Base-by-base conservation (phyloP, 2,329 filamentous ascomycete genomes). In the Colletotrichum spaethianum region DNA sequence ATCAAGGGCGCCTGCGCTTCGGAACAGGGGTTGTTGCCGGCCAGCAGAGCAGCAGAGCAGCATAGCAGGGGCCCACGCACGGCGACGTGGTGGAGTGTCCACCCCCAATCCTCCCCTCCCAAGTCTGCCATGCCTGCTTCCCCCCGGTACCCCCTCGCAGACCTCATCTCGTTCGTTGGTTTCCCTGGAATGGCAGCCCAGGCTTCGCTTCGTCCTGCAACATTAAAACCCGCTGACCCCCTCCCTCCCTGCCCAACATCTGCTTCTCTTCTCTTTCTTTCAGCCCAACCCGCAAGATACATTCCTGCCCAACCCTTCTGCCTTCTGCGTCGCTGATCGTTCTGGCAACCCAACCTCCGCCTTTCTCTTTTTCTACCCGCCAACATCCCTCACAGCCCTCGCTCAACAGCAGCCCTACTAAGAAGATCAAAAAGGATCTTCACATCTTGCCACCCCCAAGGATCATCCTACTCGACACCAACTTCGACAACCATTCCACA, bases 211-310 rank as follows among this genome's bases (percentile, higher is more conserved):
- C 64, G 53, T 67, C 56, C 70, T 69, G 73, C 70, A 73, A 74
- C 70, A 81, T 82, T 82, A 83, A 83, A 83, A 82, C 78, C 80
- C 80, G 78, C 78, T 78, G 76, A 75, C 78, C 80, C 80, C 81
- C 81, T 78, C 78, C 79, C 77, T 76, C 64, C 57, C 77, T 81
- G 80, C 81, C 82, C 81, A 80, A 83, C 77, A 77, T 69, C 72
- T 50, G 72, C 65, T 77, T 76, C 75, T 78, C 76, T 76, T 79
- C 76, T 75, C 76, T 79, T 75, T 77, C 77, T 79, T 78, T 78
- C 80, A 77, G 80, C 81, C 80, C 80, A 82, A 81, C 77, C 70
- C 73, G 71, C 73, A 70, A 70, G 42, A 50, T 31, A 56, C 67
- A 60, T 76, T 75, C 61, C 72, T 76, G 75, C 76, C 76, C 74